phyloP scores from a whole-genome alignment of 345 rosid genomes.

The Gossypium bickii region DNA sequence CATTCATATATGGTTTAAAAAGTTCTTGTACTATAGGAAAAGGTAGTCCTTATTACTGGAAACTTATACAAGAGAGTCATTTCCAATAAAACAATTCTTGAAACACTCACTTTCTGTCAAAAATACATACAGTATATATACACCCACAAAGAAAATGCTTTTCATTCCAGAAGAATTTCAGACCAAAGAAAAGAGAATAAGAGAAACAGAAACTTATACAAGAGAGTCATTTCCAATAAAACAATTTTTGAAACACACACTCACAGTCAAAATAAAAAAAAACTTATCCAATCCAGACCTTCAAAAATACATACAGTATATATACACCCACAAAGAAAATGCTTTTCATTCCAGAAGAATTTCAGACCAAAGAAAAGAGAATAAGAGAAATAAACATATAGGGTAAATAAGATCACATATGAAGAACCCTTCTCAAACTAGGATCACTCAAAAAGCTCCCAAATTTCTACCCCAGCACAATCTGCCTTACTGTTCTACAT shows the following conservation, averaged over 20 bases:
- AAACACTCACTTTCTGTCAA: background rate
- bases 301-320: background rate
- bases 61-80: slow-evolving; percentile 2
- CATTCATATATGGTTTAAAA: slow-evolving; percentile 20
- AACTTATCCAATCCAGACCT: background rate
- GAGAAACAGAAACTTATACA: background rate
- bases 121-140: background rate
- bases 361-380: background rate
- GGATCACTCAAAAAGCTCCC: background rate
- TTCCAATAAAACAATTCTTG: background rate
- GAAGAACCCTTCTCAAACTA: background rate
- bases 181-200: background rate
- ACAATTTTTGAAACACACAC: background rate
- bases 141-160: background rate
- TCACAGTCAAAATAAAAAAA: background rate
- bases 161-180: background rate
- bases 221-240: background rate
- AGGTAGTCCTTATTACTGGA: background rate
- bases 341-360: background rate
- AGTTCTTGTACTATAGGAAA: background rate
- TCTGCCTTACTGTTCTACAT: background rate
- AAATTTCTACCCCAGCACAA: background rate
- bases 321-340: background rate
- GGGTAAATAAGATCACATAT: background rate
- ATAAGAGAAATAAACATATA: background rate